Base-by-base conservation (phyloP, 805 yeast species). In the Starmerella floricola region DNA sequence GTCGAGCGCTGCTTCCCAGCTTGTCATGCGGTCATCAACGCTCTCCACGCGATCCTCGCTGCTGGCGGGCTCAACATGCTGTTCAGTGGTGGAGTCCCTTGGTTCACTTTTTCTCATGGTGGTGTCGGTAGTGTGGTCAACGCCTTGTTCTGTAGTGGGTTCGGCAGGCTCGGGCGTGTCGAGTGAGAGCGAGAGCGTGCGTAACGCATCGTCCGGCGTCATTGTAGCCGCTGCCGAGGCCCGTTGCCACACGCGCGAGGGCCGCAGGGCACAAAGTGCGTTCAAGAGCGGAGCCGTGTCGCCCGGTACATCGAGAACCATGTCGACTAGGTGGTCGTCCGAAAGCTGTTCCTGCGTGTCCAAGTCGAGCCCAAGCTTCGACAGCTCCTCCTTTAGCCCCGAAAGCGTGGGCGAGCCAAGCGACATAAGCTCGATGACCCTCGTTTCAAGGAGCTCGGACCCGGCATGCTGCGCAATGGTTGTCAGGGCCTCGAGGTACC, bases 401-500 rank as follows among this genome's bases (percentile, higher is more conserved):
- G 63, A 63, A 36, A 68, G 62, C 1, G 82, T 76, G 15, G 73
- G 60, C 6, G 67, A 62, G 24, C 81, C 79, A 32, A 69, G 64
- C 2, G 76, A 71, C 26, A 66, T 58, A 24, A 74, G 62, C 33
- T 70, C 70, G 6, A 70, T 61, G 8, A 73, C 68, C 34, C 54
- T 63, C 20, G 61, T 52, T 41, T 66, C 65, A 21, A 78, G 55
- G 33, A 64, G 68, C 42, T 70, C 70, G 1, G 73, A 65, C 6
- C 65, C 61, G 42, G 74, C 66, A 0, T 61, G 50, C n/a, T 69
- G 66, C 0, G 79, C 70, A 30, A 79, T 62, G 31, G 60, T 68
- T 6, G 59, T 62, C 27, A 80, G 56, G 0, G 79, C 71, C 55
- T 80, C 86, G 50, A 74, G 69, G 49, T 77, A 78, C 27, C 62